Base-by-base conservation (phyloP, 176 grass and related monocot genomes). In the Oryza nivara region DNA sequence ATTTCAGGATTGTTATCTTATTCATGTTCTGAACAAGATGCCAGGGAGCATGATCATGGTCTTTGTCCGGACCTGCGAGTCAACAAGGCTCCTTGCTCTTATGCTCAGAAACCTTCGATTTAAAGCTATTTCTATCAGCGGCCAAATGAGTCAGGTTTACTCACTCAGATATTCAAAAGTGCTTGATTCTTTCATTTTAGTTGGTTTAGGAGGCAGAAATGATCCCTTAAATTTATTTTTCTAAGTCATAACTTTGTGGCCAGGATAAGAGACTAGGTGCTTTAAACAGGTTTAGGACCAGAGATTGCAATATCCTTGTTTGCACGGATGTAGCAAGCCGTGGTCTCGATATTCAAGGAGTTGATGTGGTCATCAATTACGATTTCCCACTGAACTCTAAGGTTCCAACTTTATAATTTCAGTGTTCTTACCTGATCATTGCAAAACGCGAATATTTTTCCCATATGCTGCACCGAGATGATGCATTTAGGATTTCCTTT, bases 241-340 rank as follows among this genome's bases (percentile, higher is more conserved):
- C 35, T 2, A 71, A 17, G 4, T 26, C 14, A 41, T 41, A 23
- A 41, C 38, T 74, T 68, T 7, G 38, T 56, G 52, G 4, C 30
- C 87, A 98, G 93, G 93, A 87, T 13, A 98, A 98, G 83, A 86
- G 96, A 43, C 80, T 98, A 49, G 93, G 91, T 54, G 91, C 96
- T 87, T 89, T 98, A 48, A 98, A 95, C 66, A 94, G 85, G 54
- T 98, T 95, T 79, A 92, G 93, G 76, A 86, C 93, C 7, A 91
- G 90, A 79, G 88, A 95, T 43, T 95, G 93, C 76, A 98, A 92
- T 72, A 79, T 98, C 5, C 88, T 98, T 79, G 79, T 98, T 80
- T 93, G 96, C 82, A 98, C 93, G 19, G 89, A 98, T 52, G 93
- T 98, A 69, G 93, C 96, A n/a, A 98, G 96, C 20, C 89, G 93